phyloP scores from a whole-genome alignment of 352 stramenopile genomes.

The Lagenidium sp. region DNA sequence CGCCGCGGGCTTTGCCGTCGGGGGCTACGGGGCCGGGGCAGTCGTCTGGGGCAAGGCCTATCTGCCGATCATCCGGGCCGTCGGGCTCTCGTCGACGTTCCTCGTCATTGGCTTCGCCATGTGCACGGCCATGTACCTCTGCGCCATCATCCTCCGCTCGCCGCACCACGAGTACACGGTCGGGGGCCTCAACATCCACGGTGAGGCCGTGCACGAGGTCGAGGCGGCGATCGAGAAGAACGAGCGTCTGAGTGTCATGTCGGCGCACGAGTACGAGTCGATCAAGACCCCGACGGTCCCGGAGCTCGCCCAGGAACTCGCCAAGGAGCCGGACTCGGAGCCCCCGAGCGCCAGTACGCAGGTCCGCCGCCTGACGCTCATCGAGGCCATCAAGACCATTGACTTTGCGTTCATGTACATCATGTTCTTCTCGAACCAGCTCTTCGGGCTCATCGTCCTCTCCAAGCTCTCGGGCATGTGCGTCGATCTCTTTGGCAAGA shows the following conservation, averaged over 20 bases:
- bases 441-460: slow-evolving; percentile 30
- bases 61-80: slow-evolving; percentile 28
- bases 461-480: slow-evolving; percentile 40
- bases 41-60: slow-evolving; percentile 60
- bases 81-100: slow-evolving; percentile 40
- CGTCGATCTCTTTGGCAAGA: slow-evolving; percentile 34
- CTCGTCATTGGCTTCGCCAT: slow-evolving; percentile 36
- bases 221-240: too few relatives aligned
- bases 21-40: slow-evolving; percentile 40
- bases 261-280: slow-evolving; percentile 23
- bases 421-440: slow-evolving; percentile 28
- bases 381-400: slow-evolving; percentile 21
- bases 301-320: slow-evolving; percentile 16
- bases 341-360: slow-evolving; percentile 10
- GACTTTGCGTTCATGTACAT: slow-evolving; percentile 37
- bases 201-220: slow-evolving; percentile 26
- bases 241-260: slow-evolving; percentile 26
- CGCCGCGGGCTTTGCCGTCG: slow-evolving; percentile 51
- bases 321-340: slow-evolving; percentile 9
- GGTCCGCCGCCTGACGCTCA: slow-evolving; percentile 30
- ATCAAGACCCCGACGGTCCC: slow-evolving; percentile 22
- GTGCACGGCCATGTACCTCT: slow-evolving; percentile 27
- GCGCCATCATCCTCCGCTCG: slow-evolving; percentile 32
- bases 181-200: slow-evolving; percentile 48
- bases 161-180: slow-evolving; percentile 32